These are phyloP conservation scores for Rhynchospora breviuscula DNA, from an alignment of 176 grass and related monocot genomes.

Conservation along the genomic window DNA sequence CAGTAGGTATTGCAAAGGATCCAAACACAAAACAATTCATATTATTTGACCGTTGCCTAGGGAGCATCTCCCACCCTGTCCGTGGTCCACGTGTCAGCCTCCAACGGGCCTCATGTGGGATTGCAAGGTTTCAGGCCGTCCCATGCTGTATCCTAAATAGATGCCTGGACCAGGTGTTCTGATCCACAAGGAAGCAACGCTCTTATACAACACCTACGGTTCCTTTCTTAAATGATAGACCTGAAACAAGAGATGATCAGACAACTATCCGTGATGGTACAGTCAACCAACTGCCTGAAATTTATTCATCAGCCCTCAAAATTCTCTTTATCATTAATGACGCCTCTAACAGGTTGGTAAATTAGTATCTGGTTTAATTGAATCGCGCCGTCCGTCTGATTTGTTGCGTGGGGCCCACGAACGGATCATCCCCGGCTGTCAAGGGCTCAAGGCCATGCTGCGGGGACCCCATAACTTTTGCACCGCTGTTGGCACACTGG, in stretches of 20 bases:
- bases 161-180: neutral
- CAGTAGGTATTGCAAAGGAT: neutral
- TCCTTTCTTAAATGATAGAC: neutral
- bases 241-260: neutral
- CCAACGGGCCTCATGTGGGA: neutral
- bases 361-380: neutral
- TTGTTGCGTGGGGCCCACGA: neutral
- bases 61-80: neutral
- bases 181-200: neutral
- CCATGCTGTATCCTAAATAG: neutral
- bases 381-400: constrained; percentile 11
- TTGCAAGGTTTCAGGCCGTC: neutral
- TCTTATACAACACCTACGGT: neutral
- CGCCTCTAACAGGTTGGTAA: neutral
- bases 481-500: neutral
- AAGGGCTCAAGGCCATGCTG: neutral
- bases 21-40: neutral
- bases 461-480: neutral
- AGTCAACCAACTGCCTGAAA: neutral
- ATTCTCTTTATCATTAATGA: neutral
- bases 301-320: neutral
- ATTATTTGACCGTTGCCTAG: constrained; percentile 11
- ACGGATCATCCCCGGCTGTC: constrained; percentile 26
- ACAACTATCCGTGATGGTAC: neutral
- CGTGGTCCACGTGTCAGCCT: constrained; percentile 10